Base-by-base conservation (phyloP, 306 rosid genomes). In the Dryas drummondii region DNA sequence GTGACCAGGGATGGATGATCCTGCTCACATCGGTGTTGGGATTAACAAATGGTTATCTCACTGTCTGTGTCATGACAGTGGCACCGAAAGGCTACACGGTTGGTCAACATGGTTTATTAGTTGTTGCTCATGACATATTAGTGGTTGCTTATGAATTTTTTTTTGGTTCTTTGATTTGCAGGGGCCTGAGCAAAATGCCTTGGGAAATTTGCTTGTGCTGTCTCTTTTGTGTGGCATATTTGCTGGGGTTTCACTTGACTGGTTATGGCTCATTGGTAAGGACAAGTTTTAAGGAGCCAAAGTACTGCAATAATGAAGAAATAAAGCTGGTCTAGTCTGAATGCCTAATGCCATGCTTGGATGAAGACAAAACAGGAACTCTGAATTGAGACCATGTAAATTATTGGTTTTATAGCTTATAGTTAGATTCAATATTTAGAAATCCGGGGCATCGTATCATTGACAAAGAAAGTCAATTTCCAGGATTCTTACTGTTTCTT, bases 151-250 rank as follows among this genome's bases (percentile, higher is more conserved):
- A 19, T 71, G 37, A 16, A 45, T 42, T 4, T 59, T 68, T 59
- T 17, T 22, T 56, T 12, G 17, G 16, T 55, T 49, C 12, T 13
- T 22, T 41, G 16, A 14, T 60, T 75, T 82, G 74, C 84, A 91
- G 98, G 91, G 96, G 70, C 98, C 98, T 12, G 98, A 93, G 70
- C 97, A 93, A 70, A 93, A 93, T 84, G 98, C 96, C 2, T 77
- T 93, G 87, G 97, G 97, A 0, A 93, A 93, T 74, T 56, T 91
- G 78, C 96, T 93, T 63, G 94, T 87, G 58, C 53, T 91, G 76
- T 85, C 71, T 76, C 82, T 91, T 41, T 53, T 87, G 62, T 65
- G 79, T 0, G 98, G 97, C 68, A 78, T 93, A 59, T 86, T 71
- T 79, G 64, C 90, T 1, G 98, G 98, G 6, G 92, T 82, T 70